These are phyloP conservation scores for Clavaria fumosa DNA, from an alignment of 768 basidiomycete species.

Conservation along the genomic window DNA sequence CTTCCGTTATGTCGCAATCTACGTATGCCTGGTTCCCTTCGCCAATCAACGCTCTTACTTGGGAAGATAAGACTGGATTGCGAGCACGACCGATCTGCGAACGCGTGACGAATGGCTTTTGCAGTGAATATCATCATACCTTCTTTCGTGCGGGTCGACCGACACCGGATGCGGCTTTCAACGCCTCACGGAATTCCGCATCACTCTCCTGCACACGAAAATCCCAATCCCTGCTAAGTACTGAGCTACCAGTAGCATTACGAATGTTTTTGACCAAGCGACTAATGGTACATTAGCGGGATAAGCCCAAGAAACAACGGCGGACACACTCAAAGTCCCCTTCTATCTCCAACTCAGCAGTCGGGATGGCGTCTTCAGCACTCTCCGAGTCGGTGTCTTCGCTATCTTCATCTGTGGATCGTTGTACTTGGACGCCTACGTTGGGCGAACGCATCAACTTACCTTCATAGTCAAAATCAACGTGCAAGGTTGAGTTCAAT, in stretches of 20 bases:
- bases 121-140: conserved; percentile 18
- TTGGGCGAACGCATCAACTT: too few species aligned
- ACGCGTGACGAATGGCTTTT: conserved; percentile 5
- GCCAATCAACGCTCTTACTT: conserved; percentile 63
- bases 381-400: conserved; percentile 9
- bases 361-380: conserved; percentile 9
- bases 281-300: conserved; percentile 20
- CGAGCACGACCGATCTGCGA: conserved; percentile 27
- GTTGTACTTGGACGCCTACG: too few species aligned
- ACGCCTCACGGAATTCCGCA: conserved; percentile 55
- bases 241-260: conserved; percentile 29
- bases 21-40: conserved; percentile 82
- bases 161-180: conserved; percentile 60
- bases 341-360: conserved; percentile 35
- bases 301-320: conserved; percentile 1
- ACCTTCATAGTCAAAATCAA: too few species aligned
- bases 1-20: conserved; percentile 45
- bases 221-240: conserved; percentile 59
- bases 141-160: conserved; percentile 35
- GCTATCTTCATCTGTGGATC: not conserved
- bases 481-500: too few species aligned
- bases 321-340: conserved; percentile 40
- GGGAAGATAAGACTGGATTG: conserved; percentile 48
- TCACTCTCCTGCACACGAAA: conserved; percentile 53
- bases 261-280: conserved; percentile 57